phyloP scores from a whole-genome alignment of 306 rosid species.

The Vicia faba region DNA sequence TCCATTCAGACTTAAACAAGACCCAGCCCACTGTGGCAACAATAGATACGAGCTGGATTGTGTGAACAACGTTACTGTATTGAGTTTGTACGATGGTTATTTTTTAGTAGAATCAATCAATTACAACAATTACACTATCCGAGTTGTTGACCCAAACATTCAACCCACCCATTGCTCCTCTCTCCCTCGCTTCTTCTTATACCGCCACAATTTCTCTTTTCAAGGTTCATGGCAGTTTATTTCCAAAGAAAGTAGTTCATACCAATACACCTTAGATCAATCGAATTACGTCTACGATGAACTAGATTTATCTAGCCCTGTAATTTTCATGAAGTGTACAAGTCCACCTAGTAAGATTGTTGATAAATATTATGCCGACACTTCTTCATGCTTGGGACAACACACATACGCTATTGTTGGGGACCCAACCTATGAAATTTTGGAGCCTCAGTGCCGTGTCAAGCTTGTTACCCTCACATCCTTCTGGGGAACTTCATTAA shows the following conservation, averaged over 20 bases:
- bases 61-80: conserved; percentile 5
- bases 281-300: fast-evolving
- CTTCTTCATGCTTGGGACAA: background rate
- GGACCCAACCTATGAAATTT: background rate
- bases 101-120: conserved; percentile 38
- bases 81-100: background rate
- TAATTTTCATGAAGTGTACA: background rate
- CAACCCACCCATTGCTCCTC: conserved; percentile 25
- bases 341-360: background rate
- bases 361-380: background rate
- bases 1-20: conserved; percentile 28
- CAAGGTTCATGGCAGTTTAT: background rate
- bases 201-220: background rate
- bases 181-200: conserved; percentile 30
- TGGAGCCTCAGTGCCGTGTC: background rate
- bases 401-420: background rate
- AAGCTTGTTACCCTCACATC: background rate
- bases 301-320: background rate
- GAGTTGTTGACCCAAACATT: conserved; percentile 24
- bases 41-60: conserved; percentile 7
- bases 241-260: background rate
- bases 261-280: background rate
- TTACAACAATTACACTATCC: conserved; percentile 36
- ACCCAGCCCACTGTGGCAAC: conserved; percentile 28
- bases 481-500: too few species aligned